Conservation (phyloP, 768 basidiomycete species). For the Lyophyllum atratum region DNA sequence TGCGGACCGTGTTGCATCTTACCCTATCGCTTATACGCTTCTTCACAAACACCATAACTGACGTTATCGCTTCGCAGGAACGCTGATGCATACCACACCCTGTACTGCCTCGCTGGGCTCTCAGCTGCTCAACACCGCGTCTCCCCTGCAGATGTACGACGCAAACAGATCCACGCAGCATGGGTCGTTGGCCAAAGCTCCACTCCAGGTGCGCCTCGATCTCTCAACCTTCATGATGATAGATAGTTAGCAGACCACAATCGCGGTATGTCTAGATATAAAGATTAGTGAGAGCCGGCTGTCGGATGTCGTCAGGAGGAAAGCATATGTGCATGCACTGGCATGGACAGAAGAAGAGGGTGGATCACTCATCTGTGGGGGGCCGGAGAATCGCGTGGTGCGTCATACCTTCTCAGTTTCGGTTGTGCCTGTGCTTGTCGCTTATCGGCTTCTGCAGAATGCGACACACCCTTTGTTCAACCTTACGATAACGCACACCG, state of each 20-base stretch:
- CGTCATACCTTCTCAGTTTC: constrained; percentile 23
- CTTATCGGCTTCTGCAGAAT: constrained; percentile 47
- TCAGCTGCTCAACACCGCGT: constrained; percentile 87
- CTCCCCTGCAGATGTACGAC: constrained; percentile 41
- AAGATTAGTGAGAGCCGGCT: constrained; percentile 35
- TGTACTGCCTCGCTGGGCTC: constrained; percentile 90
- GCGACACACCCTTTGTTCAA: constrained; percentile 83
- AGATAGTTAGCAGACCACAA: neutral
- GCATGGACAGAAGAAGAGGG: constrained; percentile 73
- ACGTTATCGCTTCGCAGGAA: constrained; percentile 40
- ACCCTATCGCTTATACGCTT: neutral
- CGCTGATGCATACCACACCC: constrained; percentile 95
- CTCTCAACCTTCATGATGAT: neutral
- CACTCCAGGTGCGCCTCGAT: constrained; percentile 4
- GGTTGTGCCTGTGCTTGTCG: neutral
- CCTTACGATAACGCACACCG: constrained; percentile 66
- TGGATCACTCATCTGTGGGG: constrained; percentile 57
- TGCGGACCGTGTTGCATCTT: too few relatives aligned
- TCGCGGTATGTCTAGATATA: constrained; percentile 16
- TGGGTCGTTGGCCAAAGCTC: constrained; percentile 35
- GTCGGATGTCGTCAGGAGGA: constrained; percentile 22
- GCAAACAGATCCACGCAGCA: constrained; percentile 29
- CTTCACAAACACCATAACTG: neutral
- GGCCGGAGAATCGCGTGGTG: constrained; percentile 63
- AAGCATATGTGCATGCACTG: constrained; percentile 54